Percentiles rank a stretch among this genome's conserved stretches.
Conservation (phyloP, 495 filamentous ascomycete genomes). For the Hypoxylon intermedium region DNA sequence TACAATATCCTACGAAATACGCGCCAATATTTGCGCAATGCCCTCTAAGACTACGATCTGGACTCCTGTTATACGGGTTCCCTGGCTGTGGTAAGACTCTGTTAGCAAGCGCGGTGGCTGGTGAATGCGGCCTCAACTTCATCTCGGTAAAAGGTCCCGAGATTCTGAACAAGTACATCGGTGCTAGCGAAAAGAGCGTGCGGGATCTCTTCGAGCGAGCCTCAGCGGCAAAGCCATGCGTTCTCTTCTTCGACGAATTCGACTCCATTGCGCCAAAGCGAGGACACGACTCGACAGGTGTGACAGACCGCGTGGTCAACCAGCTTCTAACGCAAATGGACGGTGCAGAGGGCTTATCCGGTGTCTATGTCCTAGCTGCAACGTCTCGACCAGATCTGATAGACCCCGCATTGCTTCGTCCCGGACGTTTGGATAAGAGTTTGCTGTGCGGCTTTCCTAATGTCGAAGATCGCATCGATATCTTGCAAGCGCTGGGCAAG, state of each 20-base stretch:
- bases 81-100: slow-evolving; percentile 97
- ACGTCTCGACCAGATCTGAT: slow-evolving; percentile 92
- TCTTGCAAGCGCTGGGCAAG: slow-evolving; percentile 77
- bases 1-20: slow-evolving; percentile 97
- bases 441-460: slow-evolving; percentile 87
- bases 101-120: slow-evolving; percentile 89
- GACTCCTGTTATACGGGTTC: slow-evolving; percentile 90
- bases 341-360: slow-evolving; percentile 90
- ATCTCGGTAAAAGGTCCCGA: slow-evolving; percentile 98
- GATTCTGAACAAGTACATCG: slow-evolving; percentile 98
- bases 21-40: slow-evolving; percentile 97
- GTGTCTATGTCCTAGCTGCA: slow-evolving; percentile 94
- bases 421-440: slow-evolving; percentile 89
- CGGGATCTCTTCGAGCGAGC: slow-evolving; percentile 94
- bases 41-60: slow-evolving; percentile 88
- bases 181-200: slow-evolving; percentile 92
- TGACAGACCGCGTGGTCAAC: slow-evolving; percentile 98
- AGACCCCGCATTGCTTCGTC: slow-evolving; percentile 87
- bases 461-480: slow-evolving; percentile 81
- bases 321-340: slow-evolving; percentile 99
- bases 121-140: slow-evolving; percentile 96
- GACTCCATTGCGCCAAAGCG: slow-evolving; percentile 96
- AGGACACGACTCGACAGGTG: slow-evolving; percentile 94
- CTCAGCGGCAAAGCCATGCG: slow-evolving; percentile 84
- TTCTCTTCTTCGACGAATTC: slow-evolving; percentile 98